Base-by-base conservation (phyloP, 768 basidiomycete genomes). In the Naganishia antarctica region DNA sequence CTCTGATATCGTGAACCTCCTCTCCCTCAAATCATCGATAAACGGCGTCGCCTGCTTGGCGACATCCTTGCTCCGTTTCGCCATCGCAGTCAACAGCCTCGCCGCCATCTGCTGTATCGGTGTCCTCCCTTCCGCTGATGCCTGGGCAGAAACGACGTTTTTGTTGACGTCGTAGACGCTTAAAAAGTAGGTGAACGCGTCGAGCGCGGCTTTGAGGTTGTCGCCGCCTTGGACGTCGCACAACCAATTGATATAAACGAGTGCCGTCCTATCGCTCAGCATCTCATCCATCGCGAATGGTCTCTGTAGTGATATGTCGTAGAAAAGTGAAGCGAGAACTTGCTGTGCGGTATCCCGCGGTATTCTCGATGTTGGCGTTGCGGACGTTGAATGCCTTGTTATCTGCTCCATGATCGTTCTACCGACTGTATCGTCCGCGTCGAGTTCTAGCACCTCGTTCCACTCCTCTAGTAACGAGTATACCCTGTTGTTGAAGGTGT, bases 11-110 rank as follows among this genome's bases (percentile, higher is more conserved):
- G 80, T 71, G 25, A 89, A 72, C 4, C 79, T 73, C 34, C 84
- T 82, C 3, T 70, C 61, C 45, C 83, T 80, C 84, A 92, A 88
- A 68, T 90, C 88, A 41, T 83, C 80, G 18, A 90, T 69, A 26
- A 92, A 79, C 79, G 62, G 58, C 23, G 70, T 70, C 18, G 68
- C 70, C 21, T 59, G 31, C 37, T 41, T 51, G 0, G 51, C 29
- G 21, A 44, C 47, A 21, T 49, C 61, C 47, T 49, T 49, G 29
- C 34, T 40, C 34, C 32, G 32, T 26, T 57, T 57, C 53, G 53
- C 53, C 53, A 57, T 57, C 32, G 23, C 26, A 7, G 53, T 57
- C n/a, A 57, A 16, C 2, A 57, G 21, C 53, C 21, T 29, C 9
- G 53, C 53, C 37, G 34, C 21, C 21, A 57, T 57, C 26, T 57